Evolutionary conservation across 495 filamentous ascomycete species (phyloP).

Genomic region (Aspergillus nidulans): DNA sequence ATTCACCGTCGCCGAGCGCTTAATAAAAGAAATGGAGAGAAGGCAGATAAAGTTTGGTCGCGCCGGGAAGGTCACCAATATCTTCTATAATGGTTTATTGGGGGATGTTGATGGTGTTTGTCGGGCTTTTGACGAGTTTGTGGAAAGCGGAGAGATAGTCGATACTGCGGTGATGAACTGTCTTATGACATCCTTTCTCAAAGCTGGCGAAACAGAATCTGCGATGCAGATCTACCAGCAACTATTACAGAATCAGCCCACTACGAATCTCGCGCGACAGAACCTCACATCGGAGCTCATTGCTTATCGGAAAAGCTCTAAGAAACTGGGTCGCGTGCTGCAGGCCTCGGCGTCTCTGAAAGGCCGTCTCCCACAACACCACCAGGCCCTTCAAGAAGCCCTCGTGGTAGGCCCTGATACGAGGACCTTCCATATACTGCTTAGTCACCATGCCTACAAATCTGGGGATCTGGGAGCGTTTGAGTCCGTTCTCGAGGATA

Average conservation of each 20-base stretch:
- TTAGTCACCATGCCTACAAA: conserved; percentile 32
- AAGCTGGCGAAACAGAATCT: conserved; percentile 61
- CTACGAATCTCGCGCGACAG: conserved; percentile 19
- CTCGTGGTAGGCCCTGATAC: conserved; percentile 40
- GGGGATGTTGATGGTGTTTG: conserved; percentile 65
- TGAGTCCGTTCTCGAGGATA: conserved; percentile 35
- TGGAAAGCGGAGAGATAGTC: conserved; percentile 77
- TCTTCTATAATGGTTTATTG: conserved; percentile 75
- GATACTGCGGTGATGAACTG: conserved; percentile 85
- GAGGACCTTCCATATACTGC: conserved; percentile 42
- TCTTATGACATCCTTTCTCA: conserved; percentile 72
- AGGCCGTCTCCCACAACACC: conserved; percentile 25
- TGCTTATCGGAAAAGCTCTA: conserved; percentile 27
- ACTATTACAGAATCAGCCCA: conserved; percentile 57
- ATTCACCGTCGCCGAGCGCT: conserved; percentile 74
- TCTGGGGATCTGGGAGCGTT: conserved; percentile 35
- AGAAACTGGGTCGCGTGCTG: conserved; percentile 34
- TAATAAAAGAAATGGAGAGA: conserved; percentile 72
- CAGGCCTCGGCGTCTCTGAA: conserved; percentile 29
- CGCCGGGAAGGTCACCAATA: conserved; percentile 69
- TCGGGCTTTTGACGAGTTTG: conserved; percentile 67
- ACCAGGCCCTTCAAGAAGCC: conserved; percentile 35
- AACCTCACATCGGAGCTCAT: conserved; percentile 26
- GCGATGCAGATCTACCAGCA: conserved; percentile 75
- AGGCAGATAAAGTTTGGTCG: conserved; percentile 64